These are phyloP conservation scores for Boletus semigastroideus DNA, from an alignment of 1,284 basidiomycete species.

Conservation along the genomic window DNA sequence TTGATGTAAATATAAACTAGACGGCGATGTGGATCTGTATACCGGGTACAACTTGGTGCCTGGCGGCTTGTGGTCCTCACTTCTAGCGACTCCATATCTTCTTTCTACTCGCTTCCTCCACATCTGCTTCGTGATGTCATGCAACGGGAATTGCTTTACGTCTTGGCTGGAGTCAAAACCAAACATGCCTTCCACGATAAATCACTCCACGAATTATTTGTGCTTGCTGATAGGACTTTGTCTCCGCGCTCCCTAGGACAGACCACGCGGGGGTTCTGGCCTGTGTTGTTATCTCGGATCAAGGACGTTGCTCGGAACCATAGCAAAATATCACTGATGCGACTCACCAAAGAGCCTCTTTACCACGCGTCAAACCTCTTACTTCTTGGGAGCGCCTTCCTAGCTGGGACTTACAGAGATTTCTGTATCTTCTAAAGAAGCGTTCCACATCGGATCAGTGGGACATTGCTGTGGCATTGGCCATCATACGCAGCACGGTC, in stretches of 20 bases:
- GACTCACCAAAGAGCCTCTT: conserved; percentile 18
- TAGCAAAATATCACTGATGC: conserved; percentile 10
- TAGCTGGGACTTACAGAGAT: conserved; percentile 18
- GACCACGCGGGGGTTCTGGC: conserved; percentile 14
- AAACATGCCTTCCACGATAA: conserved; percentile 12
- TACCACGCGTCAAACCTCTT: conserved; percentile 19
- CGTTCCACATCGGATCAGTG: conserved; percentile 20
- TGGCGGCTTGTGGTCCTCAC: conserved; percentile 18
- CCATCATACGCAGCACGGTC: conserved; percentile 19
- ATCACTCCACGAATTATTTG: conserved; percentile 18
- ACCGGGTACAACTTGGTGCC: conserved; percentile 18
- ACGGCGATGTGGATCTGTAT: conserved; percentile 13
- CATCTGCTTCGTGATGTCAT: conserved; percentile 11
- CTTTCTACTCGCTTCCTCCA: conserved; percentile 5
- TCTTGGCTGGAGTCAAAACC: conserved; percentile 14
- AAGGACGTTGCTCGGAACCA: not conserved
- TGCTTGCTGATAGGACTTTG: conserved; percentile 20
- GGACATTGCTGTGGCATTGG: conserved; percentile 15
- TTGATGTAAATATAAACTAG: conserved; percentile 11
- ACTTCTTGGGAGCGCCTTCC: conserved; percentile 22
- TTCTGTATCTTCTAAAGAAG: conserved; percentile 22
- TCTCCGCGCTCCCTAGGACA: conserved; percentile 18
- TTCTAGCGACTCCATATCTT: conserved; percentile 13
- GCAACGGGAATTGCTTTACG: conserved; percentile 16
- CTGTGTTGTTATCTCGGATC: conserved; percentile 13